A percentile compares a stretch with the other conserved stretches of the same genome.
Evolutionary conservation across 1,284 basidiomycete species (phyloP).

Genomic region (Fomitopsis schrenkii): DNA sequence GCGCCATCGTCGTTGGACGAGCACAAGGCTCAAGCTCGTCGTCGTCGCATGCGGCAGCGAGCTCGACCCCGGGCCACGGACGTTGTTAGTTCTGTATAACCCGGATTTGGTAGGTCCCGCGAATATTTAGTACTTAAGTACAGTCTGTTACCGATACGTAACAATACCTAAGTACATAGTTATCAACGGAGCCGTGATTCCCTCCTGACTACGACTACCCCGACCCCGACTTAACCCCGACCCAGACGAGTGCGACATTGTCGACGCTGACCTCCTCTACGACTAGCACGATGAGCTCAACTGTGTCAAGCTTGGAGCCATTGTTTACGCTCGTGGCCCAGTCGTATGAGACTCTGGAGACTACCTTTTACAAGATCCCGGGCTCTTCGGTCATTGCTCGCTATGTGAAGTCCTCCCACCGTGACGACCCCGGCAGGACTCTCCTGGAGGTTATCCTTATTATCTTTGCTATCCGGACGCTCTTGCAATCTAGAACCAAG

Average conservation of each 20-base stretch:
- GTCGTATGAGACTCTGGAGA: slow-evolving; percentile 50
- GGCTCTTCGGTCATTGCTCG: slow-evolving; percentile 88
- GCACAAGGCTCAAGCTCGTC: slow-evolving; percentile 24
- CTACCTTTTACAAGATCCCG: slow-evolving; percentile 71
- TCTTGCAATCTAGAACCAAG: slow-evolving; percentile 86
- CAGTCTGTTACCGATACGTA: too few species aligned
- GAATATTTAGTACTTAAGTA: not conserved
- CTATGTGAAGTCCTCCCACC: slow-evolving; percentile 88
- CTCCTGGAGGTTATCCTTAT: slow-evolving; percentile 89
- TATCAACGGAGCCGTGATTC: not conserved
- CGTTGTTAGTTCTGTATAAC: not conserved
- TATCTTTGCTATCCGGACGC: slow-evolving; percentile 85
- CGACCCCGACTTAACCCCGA: too few species aligned
- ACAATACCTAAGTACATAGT: not conserved
- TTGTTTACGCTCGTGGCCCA: slow-evolving; percentile 57
- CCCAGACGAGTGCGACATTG: not conserved
- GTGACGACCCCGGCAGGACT: slow-evolving; percentile 90
- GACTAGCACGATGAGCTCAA: slow-evolving; percentile 32
- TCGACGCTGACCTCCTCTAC: not conserved
- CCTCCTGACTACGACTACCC: not conserved
- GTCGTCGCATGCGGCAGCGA: slow-evolving; percentile 17
- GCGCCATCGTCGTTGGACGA: slow-evolving; percentile 25
- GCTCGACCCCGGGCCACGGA: slow-evolving; percentile 1
- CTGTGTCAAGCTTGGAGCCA: slow-evolving; percentile 45
- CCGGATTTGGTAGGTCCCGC: not conserved